Evolutionary conservation across 371 early-diverging fungal genomes (phyloP).

Genomic region (Thermomucor indicae-seudaticae): DNA sequence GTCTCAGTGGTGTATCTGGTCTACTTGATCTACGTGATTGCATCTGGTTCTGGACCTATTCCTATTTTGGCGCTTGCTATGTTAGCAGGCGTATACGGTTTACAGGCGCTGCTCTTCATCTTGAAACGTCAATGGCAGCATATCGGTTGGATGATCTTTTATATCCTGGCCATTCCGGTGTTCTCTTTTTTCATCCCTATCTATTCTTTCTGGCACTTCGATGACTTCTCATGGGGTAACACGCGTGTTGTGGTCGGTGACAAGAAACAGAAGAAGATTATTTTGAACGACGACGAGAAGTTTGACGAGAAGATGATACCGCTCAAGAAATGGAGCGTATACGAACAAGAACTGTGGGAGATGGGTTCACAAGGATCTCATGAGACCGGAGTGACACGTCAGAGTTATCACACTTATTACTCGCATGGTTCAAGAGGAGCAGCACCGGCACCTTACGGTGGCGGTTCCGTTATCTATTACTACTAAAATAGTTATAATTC

Average conservation of each 20-base stretch:
- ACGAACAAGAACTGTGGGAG: slow-evolving; percentile 84
- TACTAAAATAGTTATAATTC: no score
- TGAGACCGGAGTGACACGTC: slow-evolving; percentile 47
- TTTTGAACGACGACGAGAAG: slow-evolving; percentile 63
- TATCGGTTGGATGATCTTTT: slow-evolving; percentile 97
- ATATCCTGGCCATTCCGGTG: slow-evolving; percentile 80
- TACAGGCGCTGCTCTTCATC: slow-evolving; percentile 85
- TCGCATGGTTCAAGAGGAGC: slow-evolving; percentile 22
- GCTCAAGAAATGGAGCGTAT: slow-evolving; percentile 89
- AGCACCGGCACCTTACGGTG: slow-evolving; percentile 2
- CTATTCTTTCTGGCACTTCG: slow-evolving; percentile 89
- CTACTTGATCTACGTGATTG: slow-evolving; percentile 69
- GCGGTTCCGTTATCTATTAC: neutral
- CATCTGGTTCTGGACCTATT: slow-evolving; percentile 43
- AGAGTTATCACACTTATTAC: slow-evolving; percentile 34
- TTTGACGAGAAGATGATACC: slow-evolving; percentile 89
- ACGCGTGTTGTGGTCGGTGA: slow-evolving; percentile 77
- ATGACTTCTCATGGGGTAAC: slow-evolving; percentile 93
- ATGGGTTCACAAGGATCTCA: slow-evolving; percentile 53
- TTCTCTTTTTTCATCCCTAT: slow-evolving; percentile 80
- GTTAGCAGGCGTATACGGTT: slow-evolving; percentile 73
- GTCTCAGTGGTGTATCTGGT: slow-evolving; percentile 86
- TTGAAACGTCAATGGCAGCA: slow-evolving; percentile 90
- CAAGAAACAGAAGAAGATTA: slow-evolving; percentile 63
- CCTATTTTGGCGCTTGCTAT: slow-evolving; percentile 58